A percentile compares a stretch with the other conserved stretches of the same genome.
phyloP scores from a whole-genome alignment of 192 early-diverging fungal genomes.

The Coemansia sp. region DNA sequence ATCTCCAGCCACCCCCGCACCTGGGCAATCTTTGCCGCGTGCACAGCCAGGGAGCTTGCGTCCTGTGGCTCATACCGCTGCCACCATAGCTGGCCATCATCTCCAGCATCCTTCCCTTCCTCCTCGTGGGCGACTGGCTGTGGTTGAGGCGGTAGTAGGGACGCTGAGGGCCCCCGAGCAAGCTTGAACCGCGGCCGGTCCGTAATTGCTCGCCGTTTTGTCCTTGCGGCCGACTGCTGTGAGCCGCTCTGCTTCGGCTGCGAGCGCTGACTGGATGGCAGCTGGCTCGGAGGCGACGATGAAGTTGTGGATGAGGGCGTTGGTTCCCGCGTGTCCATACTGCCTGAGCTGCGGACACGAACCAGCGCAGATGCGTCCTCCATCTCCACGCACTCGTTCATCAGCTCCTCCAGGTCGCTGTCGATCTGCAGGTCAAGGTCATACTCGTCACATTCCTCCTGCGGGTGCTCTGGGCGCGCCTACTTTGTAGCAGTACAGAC shows the following conservation, averaged over 20 bases:
- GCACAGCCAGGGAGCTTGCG: constrained; percentile 47
- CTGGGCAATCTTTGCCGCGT: constrained; percentile 46
- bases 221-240: not conserved
- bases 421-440: constrained; percentile 28
- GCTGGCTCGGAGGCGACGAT: not conserved
- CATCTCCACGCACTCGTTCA: constrained; percentile 13
- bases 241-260: not conserved
- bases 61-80: constrained; percentile 28
- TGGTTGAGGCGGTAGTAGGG: not conserved
- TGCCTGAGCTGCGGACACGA: too few relatives aligned
- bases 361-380: not conserved
- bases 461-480: too few relatives aligned
- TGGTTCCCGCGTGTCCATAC: too few relatives aligned
- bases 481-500: too few relatives aligned
- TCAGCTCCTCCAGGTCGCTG: constrained; percentile 41
- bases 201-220: constrained; percentile 24
- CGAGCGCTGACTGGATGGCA: not conserved
- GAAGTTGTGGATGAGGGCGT: too few relatives aligned
- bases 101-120: not conserved
- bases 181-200: constrained; percentile 25
- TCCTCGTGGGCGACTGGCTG: not conserved
- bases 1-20: constrained; percentile 55
- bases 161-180: not conserved
- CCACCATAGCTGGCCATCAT: constrained; percentile 38
- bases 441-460: not conserved